Evolutionary conservation across 1,139 yeast species (phyloP), one percentile per base, ranked within the genome.

Genomic region (Taphrina communis): DNA sequence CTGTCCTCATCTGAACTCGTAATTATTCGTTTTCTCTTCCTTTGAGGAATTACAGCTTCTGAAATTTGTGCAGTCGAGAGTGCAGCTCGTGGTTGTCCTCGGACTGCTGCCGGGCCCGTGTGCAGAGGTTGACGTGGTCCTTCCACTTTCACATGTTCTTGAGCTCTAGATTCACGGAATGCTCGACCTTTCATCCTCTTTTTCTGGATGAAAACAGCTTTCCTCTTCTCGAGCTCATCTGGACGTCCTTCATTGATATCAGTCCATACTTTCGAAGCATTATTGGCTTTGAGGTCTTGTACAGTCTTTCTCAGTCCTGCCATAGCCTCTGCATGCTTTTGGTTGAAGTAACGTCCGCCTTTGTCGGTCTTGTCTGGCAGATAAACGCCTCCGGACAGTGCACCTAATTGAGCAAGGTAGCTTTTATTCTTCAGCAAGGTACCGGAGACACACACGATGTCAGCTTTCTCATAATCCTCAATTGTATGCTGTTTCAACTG

Each of bases 261-360:
- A 12, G 17, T 21, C 36, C 53, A 42, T 44, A 69, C 59, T 19
- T 59, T 58, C 8, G 46, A 25, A 8, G 65, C 66, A 17, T 68
- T 69, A n/a, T 60, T 41, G 12, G 41, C 46, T 19, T 35, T 44
- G 8, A 69, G 52, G 14, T 55, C 61, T n/a, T 53, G 35, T 1
- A 58, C 60, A 14, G 51, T 60, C 31, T 31, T 41, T 31, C 42
- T 41, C 11, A 69, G 56, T 21, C 39, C 52, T 11, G 39, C 51
- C 31, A 59, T 38, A 12, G 70, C 69, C 14, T 60, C 55, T 31
- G 63, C 55, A 52, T 66, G 67, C 48, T 68, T 58, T 38, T 58
- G 62, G 14, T 62, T 51, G 41, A 69, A 69, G n/a, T 59, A 59
- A 7, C 70, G 65, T 8, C 69, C 66, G 14, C 70, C 70, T 17